Evolutionary conservation across 2,329 filamentous ascomycete species (phyloP), one percentile per base, ranked within the genome.

Genomic region (Rutstroemia sp.): DNA sequence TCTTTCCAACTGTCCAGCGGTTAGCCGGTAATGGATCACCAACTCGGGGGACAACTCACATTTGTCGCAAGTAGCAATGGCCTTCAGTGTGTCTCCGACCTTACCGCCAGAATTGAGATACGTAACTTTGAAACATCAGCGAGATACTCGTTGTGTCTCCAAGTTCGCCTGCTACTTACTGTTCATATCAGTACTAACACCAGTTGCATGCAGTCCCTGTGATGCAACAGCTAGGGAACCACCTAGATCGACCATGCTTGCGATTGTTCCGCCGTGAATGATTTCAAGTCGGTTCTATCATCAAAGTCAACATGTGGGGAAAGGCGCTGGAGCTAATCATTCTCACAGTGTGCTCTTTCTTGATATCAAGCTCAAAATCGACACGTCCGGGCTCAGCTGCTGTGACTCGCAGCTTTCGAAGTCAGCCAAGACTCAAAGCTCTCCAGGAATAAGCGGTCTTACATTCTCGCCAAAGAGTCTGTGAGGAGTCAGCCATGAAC

Each of bases 241-340:
- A 10, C 82, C 82, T 0, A 86, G 73, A 59, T 86, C 83, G 27
- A 86, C 85, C 73, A 92, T 85, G 67, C 84, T 88, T 3, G 88
- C 88, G 27, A 92, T 84, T 0, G 88, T 89, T 4, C 88, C 88
- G 18, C 88, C 88, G 65, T 92, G 88, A 27, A 92, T 78, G 38
- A 86, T 91, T 53, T 83, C 80, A 0, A 92, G 75, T 1, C 88
- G 84, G 67, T 92, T 92, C 86, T 91, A 21, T 7, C 12, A 14
- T 39, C n/a, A 7, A 6, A 10, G 34, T 39, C 37, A 7, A 50
- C 46, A 52, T 53, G 16, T 4, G 46, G 21, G 21, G 25, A 52
- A 39, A n/a, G 21, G 1, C 12, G 18, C 5, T 52, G n/a, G n/a
- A 19, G n/a, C n/a, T 23, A 18, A 19, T 5, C 19, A n/a, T 19